Percentiles rank a stretch among this genome's conserved stretches.
Conservation (phyloP, 176 grass and related monocot species). For the Aechmea fasciata region DNA sequence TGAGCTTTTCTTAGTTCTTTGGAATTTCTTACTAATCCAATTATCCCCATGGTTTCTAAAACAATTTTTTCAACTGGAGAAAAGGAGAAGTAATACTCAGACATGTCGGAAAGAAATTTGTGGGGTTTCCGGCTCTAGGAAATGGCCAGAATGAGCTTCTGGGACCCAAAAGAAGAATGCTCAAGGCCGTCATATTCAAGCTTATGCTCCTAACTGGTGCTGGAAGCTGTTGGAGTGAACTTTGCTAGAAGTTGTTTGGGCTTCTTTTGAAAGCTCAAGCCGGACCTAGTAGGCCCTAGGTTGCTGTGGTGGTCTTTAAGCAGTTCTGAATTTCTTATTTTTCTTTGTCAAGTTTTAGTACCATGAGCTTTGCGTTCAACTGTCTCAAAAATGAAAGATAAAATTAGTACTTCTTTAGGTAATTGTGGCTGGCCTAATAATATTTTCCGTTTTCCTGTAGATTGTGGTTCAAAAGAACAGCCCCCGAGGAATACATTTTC, state of each 20-base stretch:
- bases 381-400: not conserved
- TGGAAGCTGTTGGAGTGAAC: too few relatives aligned
- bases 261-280: too few relatives aligned
- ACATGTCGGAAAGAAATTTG: too few relatives aligned
- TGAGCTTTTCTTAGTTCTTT: conserved; percentile 18
- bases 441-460: conserved; percentile 26
- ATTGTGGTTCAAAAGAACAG: conserved; percentile 74
- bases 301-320: not conserved
- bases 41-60: not conserved
- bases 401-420: not conserved
- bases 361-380: not conserved
- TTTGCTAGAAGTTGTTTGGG: too few relatives aligned
- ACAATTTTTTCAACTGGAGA: too few relatives aligned
- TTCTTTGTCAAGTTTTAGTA: not conserved
- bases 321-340: not conserved
- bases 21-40: not conserved
- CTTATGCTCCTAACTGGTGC: too few relatives aligned
- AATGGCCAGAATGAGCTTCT: too few relatives aligned
- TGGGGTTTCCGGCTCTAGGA: too few relatives aligned
- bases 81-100: too few relatives aligned
- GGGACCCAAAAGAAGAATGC: too few relatives aligned
- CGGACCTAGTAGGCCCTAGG: not conserved
- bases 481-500: conserved; percentile 80
- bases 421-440: not conserved
- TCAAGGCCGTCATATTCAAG: too few relatives aligned